Percentiles rank a stretch among this genome's conserved stretches.
These are phyloP conservation scores for Fusarium avenaceum DNA, from an alignment of 2,329 filamentous ascomycete genomes.

Conservation along the genomic window DNA sequence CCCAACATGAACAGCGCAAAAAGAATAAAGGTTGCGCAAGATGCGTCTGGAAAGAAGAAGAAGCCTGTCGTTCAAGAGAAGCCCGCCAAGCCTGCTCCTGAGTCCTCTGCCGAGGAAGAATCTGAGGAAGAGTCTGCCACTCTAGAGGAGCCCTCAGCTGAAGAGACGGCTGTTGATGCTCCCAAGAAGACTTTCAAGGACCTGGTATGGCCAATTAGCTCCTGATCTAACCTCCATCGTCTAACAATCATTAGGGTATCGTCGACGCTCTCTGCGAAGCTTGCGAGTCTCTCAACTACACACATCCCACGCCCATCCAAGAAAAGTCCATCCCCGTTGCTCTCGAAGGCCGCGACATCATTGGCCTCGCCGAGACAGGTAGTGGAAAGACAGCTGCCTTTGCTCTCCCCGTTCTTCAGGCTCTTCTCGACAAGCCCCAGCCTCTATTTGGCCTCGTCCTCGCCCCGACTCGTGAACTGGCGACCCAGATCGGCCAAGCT, in stretches of 20 bases:
- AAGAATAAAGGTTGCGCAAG: constrained; percentile 58
- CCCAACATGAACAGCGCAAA: constrained; percentile 57
- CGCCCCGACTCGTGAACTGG: constrained; percentile 92
- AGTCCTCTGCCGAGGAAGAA: constrained; percentile 36
- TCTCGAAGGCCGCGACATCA: constrained; percentile 85
- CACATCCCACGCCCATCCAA: constrained; percentile 89
- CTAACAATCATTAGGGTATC: constrained; percentile 70
- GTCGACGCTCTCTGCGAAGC: constrained; percentile 91
- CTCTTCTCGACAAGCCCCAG: constrained; percentile 88
- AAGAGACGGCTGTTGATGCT: constrained; percentile 50
- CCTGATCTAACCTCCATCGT: not conserved
- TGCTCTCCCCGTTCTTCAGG: constrained; percentile 90
- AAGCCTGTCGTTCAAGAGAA: constrained; percentile 26
- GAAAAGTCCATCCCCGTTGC: constrained; percentile 85
- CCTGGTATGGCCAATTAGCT: constrained; percentile 58
- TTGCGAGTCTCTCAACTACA: constrained; percentile 85
- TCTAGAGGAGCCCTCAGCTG: constrained; percentile 51
- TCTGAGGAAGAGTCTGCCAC: constrained; percentile 55
- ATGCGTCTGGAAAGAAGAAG: constrained; percentile 44
- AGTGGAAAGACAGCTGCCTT: constrained; percentile 97
- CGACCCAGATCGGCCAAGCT: constrained; percentile 88
- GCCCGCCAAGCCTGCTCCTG: constrained; percentile 29
- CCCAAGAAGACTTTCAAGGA: constrained; percentile 78
- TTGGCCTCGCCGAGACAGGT: constrained; percentile 94
- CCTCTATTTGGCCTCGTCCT: constrained; percentile 89